Base-by-base conservation (phyloP, 2,329 filamentous ascomycete genomes). In the Leptographium flavum region DNA sequence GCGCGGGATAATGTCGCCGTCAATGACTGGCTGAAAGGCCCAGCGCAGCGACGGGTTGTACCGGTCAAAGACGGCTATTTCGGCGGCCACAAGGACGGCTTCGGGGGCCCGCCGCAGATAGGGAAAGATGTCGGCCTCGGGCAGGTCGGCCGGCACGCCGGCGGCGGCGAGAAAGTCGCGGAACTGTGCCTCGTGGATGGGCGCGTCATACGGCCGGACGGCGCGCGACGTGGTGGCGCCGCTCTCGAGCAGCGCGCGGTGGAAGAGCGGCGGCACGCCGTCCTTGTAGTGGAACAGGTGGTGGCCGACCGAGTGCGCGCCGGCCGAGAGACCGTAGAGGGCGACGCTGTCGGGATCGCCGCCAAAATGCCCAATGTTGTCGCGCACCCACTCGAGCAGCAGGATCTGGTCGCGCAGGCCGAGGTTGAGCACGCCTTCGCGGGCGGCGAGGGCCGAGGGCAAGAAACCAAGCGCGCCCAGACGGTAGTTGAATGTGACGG, bases 391-490 rank as follows among this genome's bases (percentile, higher is more conserved):
- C 28, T 67, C 58, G n/a, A 76, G 58, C 10, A 68, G 57, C 0
- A 68, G 47, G 2, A 65, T 60, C 53, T 76, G 72, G 49, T 77
- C 74, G 43, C 64, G 63, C 3, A 76, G 56, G 0, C 76, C 76
- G n/a, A 71, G 53, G 50, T 80, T 81, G 15, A 47, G 15, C 9
- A 17, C 23, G 14, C 45, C 45, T 15, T 43, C 40, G 27, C 39
- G 23, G 25, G 27, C 22, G 47, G 69, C 65, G 46, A 75, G 56
- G 10, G 53, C 57, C 45, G 59, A 76, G 22, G 67, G 67, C n/a
- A 81, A 54, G 55, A 83, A 81, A 0, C 79, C 79, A 53, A 80
- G 65, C 4, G 71, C 70, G 9, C 69, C 68, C 33, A 79, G 64
- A 9, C 75, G 66, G 54, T 77, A 69, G 41, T 43, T 43, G 41